These are phyloP conservation scores for Clitopilus hobsonii DNA, from an alignment of 768 basidiomycete genomes.

Conservation along the genomic window DNA sequence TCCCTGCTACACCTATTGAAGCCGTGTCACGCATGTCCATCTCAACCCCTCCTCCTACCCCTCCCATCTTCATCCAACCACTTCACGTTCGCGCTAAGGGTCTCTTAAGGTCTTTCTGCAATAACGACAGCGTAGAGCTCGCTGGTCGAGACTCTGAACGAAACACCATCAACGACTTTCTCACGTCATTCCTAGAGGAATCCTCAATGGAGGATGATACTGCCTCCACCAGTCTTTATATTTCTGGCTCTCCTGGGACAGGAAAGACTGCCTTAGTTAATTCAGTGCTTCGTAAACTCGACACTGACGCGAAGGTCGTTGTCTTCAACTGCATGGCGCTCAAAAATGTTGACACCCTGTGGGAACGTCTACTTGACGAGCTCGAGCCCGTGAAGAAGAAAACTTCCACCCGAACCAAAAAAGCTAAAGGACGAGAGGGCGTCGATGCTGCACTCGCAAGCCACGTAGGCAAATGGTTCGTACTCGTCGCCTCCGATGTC, in stretches of 20 bases:
- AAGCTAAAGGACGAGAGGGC: slow-evolving; percentile 43
- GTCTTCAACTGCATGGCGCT: slow-evolving; percentile 82
- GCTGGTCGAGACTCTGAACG: slow-evolving; percentile 70
- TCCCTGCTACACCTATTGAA: slow-evolving; percentile 41
- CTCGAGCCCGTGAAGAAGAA: slow-evolving; percentile 33
- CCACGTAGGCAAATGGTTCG: slow-evolving; percentile 52
- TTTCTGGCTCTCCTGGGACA: slow-evolving; percentile 91
- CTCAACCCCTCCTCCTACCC: slow-evolving; percentile 60
- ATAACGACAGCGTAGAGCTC: slow-evolving; percentile 44
- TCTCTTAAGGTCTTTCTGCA: slow-evolving; percentile 68
- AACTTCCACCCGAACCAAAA: slow-evolving; percentile 26
- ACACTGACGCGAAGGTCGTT: slow-evolving; percentile 42
- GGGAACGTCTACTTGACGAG: slow-evolving; percentile 63
- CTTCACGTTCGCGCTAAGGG: slow-evolving; percentile 59
- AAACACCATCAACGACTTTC: slow-evolving; percentile 51
- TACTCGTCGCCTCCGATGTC: slow-evolving; percentile 5
- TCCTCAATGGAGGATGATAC: slow-evolving; percentile 18
- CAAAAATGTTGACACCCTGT: slow-evolving; percentile 60
- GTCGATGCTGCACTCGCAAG: slow-evolving; percentile 40
- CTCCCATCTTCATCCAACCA: slow-evolving; percentile 44
- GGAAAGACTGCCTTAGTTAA: slow-evolving; percentile 88
- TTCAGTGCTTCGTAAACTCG: slow-evolving; percentile 45
- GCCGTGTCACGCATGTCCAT: slow-evolving; percentile 38
- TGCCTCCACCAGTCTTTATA: slow-evolving; percentile 58
- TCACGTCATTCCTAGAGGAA: slow-evolving; percentile 46